phyloP scores from a whole-genome alignment of 2,329 filamentous ascomycete species.

The Knufia petricola region DNA sequence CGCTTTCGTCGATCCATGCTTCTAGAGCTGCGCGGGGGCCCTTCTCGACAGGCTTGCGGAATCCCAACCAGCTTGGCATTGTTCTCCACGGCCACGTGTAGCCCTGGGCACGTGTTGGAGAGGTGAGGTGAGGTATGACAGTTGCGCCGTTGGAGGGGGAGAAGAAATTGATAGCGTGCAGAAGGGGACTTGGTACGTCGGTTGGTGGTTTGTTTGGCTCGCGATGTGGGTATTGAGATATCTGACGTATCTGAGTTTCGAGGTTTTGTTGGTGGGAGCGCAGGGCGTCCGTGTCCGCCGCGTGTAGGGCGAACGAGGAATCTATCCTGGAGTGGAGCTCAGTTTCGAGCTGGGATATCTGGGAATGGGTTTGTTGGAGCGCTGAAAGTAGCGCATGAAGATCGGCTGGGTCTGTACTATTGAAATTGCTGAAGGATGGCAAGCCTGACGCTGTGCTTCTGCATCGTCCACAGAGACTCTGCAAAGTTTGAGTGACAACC shows the following conservation, averaged over 20 bases:
- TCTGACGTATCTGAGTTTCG: conserved; percentile 1
- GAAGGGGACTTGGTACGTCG: conserved; percentile 18
- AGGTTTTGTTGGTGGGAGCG: conserved; percentile 16
- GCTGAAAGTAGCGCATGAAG: conserved; percentile 13
- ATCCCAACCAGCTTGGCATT: conserved; percentile 15
- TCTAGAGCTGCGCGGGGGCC: conserved; percentile 50
- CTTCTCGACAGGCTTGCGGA: conserved; percentile 13
- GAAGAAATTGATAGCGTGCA: conserved; percentile 61
- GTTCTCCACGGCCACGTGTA: conserved; percentile 19
- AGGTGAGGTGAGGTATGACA: conserved; percentile 52
- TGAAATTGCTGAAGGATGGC: conserved; percentile 12
- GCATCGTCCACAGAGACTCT: conserved; percentile 19
- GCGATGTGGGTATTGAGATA: neutral
- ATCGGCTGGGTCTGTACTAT: conserved; percentile 12
- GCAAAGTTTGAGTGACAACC: conserved; percentile 12
- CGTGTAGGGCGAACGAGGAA: conserved; percentile 10
- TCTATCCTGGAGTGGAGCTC: conserved; percentile 17
- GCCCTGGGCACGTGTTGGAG: conserved; percentile 40
- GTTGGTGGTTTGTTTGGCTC: conserved; percentile 1
- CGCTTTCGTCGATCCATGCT: conserved; percentile 66
- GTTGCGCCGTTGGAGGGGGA: conserved; percentile 54
- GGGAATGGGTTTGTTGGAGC: conserved; percentile 15
- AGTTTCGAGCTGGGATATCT: conserved; percentile 16
- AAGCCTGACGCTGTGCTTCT: neutral
- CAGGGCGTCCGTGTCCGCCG: conserved; percentile 14